Evolutionary conservation across 176 grass and related monocot genomes (phyloP), one percentile per base, ranked within the genome.

Genomic region (Phyllostachys edulis): DNA sequence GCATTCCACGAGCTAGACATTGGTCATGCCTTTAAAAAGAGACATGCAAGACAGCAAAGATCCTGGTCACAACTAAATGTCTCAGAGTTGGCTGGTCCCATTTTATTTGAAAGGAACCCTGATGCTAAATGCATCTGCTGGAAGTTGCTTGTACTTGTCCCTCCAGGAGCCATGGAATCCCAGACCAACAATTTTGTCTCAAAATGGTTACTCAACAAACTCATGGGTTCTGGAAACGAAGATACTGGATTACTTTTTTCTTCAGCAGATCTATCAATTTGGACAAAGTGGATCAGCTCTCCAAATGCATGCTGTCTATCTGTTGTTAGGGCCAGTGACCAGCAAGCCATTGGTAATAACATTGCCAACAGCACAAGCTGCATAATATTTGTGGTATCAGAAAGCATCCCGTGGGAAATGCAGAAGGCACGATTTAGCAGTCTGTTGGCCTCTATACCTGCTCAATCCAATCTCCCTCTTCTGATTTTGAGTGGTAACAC

Each of bases 171-270:
- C 69, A 74, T 83, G 64, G 70, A 73, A 71, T 60, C 71, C 21
- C 56, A 81, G 77, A 72, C 62, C 41, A 77, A 87, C 80, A 51
- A 46, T 69, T 77, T 71, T 20, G 78, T 81, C 85, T 89, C 84
- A 49, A 94, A 82, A 85, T 99, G 96, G 93, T 88, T 94, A 67
- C 91, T 96, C 3, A 91, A 78, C 79, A 96, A 99, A 79, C 69
- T 99, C 72, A 86, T 88, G 79, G 85, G 93, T 78, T 84, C 73
- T 92, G 73, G 41, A 87, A 82, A 71, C 16, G 83, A 75, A 81
- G 69, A 92, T 63, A 27, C 45, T 41, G 88, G 82, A 46, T 79
- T 84, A 37, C 36, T 87, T 75, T 18, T 88, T 81, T 84, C 85
- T 69, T 79, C 77, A 66, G 40, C 80, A 54, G 76, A 85, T 46